Base-by-base conservation (phyloP, 805 yeast species). In the Metschnikowia aberdeeniae region DNA sequence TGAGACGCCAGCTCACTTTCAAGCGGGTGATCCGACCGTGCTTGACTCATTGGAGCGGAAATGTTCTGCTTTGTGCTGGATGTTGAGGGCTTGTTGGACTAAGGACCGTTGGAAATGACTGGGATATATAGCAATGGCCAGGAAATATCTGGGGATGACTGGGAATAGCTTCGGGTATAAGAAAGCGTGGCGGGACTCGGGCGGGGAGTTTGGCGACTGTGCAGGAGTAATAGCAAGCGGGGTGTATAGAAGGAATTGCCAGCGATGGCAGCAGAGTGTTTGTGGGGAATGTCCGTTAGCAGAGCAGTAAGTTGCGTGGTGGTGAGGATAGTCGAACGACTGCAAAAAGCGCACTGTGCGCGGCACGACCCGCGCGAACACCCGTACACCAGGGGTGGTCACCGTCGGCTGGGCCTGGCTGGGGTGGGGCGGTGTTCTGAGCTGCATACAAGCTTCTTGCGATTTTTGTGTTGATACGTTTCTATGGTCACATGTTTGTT, bases 341-440 rank as follows among this genome's bases (percentile, higher is more conserved):
- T 52, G 56, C 56, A 52, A 52, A 52, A 50, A 43, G 50, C 41
- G 51, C 45, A 37, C 28, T 39, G 46, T 27, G 52, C 34, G 33
- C 35, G 42, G 24, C 42, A 39, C 42, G 42, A 39, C 42, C 35
- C 6, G 36, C 30, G 4, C 26, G 26, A 4, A 4, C 26, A 22
- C 26, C 26, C 26, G 26, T 22, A 22, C 26, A 22, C 26, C 26
- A 22, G 26, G 4, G 17, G 17, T 17, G 17, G 17, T n/a, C 17
- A 17, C 17, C 2, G 17, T 17, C 17, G 17, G 17, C 17, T 2
- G 17, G 17, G 17, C 17, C 17, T 17, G 17, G 17, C 17, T 17
- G 17, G 17, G 17, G 17, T n/a, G n/a, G n/a, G n/a, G n/a, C n/a
- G n/a, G 17, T 17, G 17, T 17, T 17, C 17, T 17, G 17, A 17